Evolutionary conservation across 805 yeast species (phyloP).

Genomic region (Spathaspora passalidarum): DNA sequence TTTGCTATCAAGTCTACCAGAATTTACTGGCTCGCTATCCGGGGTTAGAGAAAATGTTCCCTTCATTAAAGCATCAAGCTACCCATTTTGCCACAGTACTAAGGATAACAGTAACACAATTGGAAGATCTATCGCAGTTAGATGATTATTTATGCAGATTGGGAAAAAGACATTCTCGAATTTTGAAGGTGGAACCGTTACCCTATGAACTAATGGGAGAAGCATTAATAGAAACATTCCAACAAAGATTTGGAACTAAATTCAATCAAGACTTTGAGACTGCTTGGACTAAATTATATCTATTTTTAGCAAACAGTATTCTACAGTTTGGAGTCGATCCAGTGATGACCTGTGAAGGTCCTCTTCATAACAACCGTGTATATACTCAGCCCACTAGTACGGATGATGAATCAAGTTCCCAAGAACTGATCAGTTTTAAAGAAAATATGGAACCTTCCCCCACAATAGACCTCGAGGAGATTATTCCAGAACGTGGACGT

Average conservation of each 20-base stretch:
- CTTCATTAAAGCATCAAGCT: conserved; percentile 76
- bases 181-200: conserved; percentile 66
- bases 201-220: conserved; percentile 73
- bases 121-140: conserved; percentile 56
- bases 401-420: too few relatives aligned
- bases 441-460: too few relatives aligned
- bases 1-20: conserved; percentile 74
- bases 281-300: conserved; percentile 68
- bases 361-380: too few relatives aligned
- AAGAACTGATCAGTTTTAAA: too few relatives aligned
- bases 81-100: conserved; percentile 76
- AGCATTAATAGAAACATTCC: conserved; percentile 65
- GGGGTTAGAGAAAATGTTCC: conserved; percentile 60
- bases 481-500: too few relatives aligned
- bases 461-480: too few relatives aligned
- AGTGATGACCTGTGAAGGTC: conserved; percentile 9
- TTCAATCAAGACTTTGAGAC: conserved; percentile 62
- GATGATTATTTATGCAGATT: conserved; percentile 59
- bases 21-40: conserved; percentile 64
- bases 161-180: conserved; percentile 74
- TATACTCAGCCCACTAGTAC: too few relatives aligned
- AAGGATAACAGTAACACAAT: conserved; percentile 59
- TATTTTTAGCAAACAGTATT: conserved; percentile 65
- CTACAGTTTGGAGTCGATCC: conserved; percentile 61
- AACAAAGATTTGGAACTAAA: conserved; percentile 53